Percentiles rank a stretch among this genome's conserved stretches.
Conservation (phyloP, 352 stramenopile genomes). For the Phytophthora aleatoria region DNA sequence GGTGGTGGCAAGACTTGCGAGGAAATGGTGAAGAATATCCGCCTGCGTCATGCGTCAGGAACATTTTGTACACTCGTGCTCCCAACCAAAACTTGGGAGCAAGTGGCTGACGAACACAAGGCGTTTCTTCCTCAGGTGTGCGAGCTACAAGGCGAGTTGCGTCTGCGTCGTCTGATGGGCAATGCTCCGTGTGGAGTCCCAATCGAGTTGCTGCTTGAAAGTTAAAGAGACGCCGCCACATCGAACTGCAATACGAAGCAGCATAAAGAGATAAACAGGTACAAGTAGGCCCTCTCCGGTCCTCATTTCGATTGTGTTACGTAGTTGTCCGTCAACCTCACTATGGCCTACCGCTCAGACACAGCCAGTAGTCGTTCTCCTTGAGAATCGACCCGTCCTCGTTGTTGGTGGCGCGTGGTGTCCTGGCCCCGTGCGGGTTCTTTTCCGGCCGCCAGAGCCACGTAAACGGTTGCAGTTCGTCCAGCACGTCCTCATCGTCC, state of each 20-base stretch:
- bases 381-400: conserved; percentile 55
- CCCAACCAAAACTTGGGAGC: conserved; percentile 51
- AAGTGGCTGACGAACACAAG: conserved; percentile 48
- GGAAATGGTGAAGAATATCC: conserved; percentile 89
- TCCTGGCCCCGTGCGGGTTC: conserved; percentile 57
- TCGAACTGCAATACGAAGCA: conserved; percentile 4
- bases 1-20: conserved; percentile 77
- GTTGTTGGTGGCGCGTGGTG: conserved; percentile 62
- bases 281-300: too few relatives aligned
- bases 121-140: conserved; percentile 44
- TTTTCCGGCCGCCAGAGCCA: conserved; percentile 82
- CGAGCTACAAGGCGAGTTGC: conserved; percentile 58
- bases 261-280: conserved; percentile 17
- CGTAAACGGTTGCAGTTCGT: conserved; percentile 43
- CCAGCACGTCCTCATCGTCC: conserved; percentile 82
- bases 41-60: conserved; percentile 81
- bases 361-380: conserved; percentile 89
- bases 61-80: conserved; percentile 78
- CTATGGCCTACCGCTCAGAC: conserved; percentile 43
- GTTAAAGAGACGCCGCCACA: conserved; percentile 9
- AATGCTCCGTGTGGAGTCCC: conserved; percentile 43
- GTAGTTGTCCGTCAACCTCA: not conserved
- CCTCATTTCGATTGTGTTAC: not conserved
- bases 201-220: conserved; percentile 51
- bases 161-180: conserved; percentile 63